Conservation (phyloP, 1,284 basidiomycete genomes). For the Xerocomus nothofagi region DNA sequence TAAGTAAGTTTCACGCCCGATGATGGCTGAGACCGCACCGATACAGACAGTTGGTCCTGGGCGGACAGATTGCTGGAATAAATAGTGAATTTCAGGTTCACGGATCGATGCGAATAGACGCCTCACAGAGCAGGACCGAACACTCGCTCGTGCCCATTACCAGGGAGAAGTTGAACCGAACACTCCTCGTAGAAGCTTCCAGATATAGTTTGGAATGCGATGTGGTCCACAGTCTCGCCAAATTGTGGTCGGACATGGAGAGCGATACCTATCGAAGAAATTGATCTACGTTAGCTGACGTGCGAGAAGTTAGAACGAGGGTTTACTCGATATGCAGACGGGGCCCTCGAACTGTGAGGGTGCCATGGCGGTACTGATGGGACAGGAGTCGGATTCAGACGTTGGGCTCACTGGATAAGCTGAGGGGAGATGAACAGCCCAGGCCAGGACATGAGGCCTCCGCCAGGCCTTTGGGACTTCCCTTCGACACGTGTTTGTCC, state of each 20-base stretch:
- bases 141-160: not conserved
- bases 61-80: not conserved
- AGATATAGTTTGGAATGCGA: not conserved
- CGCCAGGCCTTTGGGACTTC: no score
- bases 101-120: not conserved
- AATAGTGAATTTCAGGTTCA: not conserved
- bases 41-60: not conserved
- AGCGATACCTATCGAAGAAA: not conserved
- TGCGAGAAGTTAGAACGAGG: not conserved
- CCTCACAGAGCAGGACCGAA: not conserved
- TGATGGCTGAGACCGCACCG: not conserved
- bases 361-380: not conserved
- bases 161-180: not conserved
- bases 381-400: not conserved
- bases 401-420: not conserved
- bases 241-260: not conserved
- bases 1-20: not conserved
- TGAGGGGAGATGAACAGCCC: not conserved
- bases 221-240: not conserved
- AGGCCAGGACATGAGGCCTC: no score
- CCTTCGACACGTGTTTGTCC: no score
- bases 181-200: not conserved
- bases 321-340: not conserved
- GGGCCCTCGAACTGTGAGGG: no score
- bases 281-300: not conserved